Evolutionary conservation across 2,329 filamentous ascomycete genomes (phyloP).

Genomic region (Zasmidium angulare): DNA sequence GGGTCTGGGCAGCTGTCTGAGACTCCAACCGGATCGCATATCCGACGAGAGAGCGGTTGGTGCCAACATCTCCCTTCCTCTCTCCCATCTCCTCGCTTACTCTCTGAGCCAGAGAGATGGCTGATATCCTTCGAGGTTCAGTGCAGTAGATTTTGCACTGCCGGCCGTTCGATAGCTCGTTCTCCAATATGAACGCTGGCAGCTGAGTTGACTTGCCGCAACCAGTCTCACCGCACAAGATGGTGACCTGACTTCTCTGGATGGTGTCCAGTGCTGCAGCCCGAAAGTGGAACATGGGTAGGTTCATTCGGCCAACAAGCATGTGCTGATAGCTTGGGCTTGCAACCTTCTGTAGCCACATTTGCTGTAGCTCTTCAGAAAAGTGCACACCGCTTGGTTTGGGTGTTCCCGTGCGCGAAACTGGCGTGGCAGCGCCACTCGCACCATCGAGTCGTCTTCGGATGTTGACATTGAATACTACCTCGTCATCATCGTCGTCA

Average conservation of each 20-base stretch:
- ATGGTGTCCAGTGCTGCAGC: slow-evolving; percentile 75
- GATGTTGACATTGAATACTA: slow-evolving; percentile 69
- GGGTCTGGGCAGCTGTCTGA: slow-evolving; percentile 76
- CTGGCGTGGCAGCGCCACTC: slow-evolving; percentile 35
- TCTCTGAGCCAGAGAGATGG: slow-evolving; percentile 86
- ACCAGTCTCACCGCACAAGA: slow-evolving; percentile 94
- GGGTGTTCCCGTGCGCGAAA: slow-evolving; percentile 22
- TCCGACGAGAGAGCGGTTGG: slow-evolving; percentile 78
- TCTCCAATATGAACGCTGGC: slow-evolving; percentile 88
- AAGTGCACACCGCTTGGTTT: slow-evolving; percentile 11
- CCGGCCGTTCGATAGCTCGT: slow-evolving; percentile 77
- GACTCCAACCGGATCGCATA: slow-evolving; percentile 93
- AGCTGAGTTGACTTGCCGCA: slow-evolving; percentile 97
- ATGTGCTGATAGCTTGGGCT: slow-evolving; percentile 69
- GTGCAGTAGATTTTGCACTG: slow-evolving; percentile 93
- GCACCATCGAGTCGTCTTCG: slow-evolving; percentile 44
- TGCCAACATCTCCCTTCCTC: slow-evolving; percentile 76
- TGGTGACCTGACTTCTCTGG: slow-evolving; percentile 78
- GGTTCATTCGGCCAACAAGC: slow-evolving; percentile 72
- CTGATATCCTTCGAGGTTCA: slow-evolving; percentile 91
- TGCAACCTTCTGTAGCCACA: slow-evolving; percentile 55
- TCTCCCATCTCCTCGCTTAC: slow-evolving; percentile 96
- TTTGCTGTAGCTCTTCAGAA: slow-evolving; percentile 46
- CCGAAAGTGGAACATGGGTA: slow-evolving; percentile 88
- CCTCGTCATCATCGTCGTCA: slow-evolving; percentile 47